Percentiles rank a stretch among this genome's conserved stretches.
Conservation (phyloP, 2,329 filamentous ascomycete genomes). For the Penicillium sp. region DNA sequence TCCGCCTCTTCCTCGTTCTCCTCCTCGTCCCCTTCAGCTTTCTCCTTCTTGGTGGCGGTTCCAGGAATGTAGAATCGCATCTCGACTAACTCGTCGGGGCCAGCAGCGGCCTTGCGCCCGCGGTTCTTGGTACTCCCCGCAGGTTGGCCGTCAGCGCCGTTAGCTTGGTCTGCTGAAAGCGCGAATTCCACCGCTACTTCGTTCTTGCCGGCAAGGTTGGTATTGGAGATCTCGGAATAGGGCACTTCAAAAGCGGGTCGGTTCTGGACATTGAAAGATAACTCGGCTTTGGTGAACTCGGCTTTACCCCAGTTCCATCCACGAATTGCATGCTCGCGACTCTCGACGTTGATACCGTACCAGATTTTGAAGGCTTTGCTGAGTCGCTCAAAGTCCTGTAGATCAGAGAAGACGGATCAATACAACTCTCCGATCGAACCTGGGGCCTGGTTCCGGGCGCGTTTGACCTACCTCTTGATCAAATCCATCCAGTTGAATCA, state of each 20-base stretch:
- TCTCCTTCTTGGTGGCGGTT: constrained; percentile 66
- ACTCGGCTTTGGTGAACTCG: constrained; percentile 90
- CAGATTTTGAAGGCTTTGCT: constrained; percentile 94
- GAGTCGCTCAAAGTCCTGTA: constrained; percentile 77
- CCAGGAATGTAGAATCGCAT: constrained; percentile 99
- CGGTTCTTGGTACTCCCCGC: constrained; percentile 65
- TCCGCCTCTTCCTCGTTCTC: constrained; percentile 67
- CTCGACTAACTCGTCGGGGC: constrained; percentile 88
- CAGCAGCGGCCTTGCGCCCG: constrained; percentile 84
- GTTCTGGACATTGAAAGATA: constrained; percentile 95
- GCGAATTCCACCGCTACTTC: constrained; percentile 95
- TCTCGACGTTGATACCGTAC: constrained; percentile 91
- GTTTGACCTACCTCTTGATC: constrained; percentile 61
- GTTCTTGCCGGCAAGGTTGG: constrained; percentile 93
- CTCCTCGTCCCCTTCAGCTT: constrained; percentile 58
- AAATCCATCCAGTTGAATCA: constrained; percentile 94
- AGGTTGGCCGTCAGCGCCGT: constrained; percentile 65
- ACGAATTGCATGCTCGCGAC: constrained; percentile 85
- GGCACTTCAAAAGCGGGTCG: constrained; percentile 93
- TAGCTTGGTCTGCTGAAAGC: constrained; percentile 64
- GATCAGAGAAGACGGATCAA: constrained; percentile 1
- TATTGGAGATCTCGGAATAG: constrained; percentile 96
- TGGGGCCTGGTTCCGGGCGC: too few relatives aligned
- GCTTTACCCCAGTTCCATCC: constrained; percentile 99
- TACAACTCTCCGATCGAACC: neutral